Evolutionary conservation across 768 basidiomycete species (phyloP).

Genomic region (Leucosporidium yakuticum): DNA sequence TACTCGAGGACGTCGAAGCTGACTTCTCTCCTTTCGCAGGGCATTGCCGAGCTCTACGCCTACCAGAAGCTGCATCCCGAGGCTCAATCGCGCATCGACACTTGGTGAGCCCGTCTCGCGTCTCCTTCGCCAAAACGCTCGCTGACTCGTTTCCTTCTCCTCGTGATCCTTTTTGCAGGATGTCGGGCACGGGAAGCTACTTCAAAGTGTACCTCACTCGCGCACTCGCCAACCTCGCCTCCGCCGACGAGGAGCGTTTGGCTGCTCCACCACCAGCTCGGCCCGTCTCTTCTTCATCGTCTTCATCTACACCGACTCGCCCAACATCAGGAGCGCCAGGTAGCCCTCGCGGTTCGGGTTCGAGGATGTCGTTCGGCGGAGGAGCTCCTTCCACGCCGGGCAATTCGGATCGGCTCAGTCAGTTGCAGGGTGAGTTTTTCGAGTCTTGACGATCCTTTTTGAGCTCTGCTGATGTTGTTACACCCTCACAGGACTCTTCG

Average conservation of each 20-base stretch:
- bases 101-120: conserved; percentile 15
- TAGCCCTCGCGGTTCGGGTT: not conserved
- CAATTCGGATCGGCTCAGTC: too few relatives aligned
- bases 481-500: too few relatives aligned
- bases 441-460: too few relatives aligned
- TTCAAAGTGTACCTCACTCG: conserved; percentile 88
- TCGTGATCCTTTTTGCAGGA: conserved; percentile 46
- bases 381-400: too few relatives aligned
- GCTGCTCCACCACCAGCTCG: not conserved
- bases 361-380: not conserved
- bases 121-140: too few relatives aligned
- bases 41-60: conserved; percentile 87
- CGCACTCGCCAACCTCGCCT: conserved; percentile 78
- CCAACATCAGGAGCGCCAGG: not conserved
- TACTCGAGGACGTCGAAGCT: conserved; percentile 48
- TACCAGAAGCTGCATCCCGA: conserved; percentile 82
- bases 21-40: conserved; percentile 67
- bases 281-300: not conserved
- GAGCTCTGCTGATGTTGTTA: too few relatives aligned
- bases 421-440: too few relatives aligned
- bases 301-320: not conserved
- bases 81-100: conserved; percentile 39
- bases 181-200: conserved; percentile 79
- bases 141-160: not conserved
- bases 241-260: conserved; percentile 57